Percentiles rank a stretch among this genome's conserved stretches.
These are phyloP conservation scores for Deakozyma indianensis DNA, from an alignment of 805 yeast genomes.

Conservation along the genomic window DNA sequence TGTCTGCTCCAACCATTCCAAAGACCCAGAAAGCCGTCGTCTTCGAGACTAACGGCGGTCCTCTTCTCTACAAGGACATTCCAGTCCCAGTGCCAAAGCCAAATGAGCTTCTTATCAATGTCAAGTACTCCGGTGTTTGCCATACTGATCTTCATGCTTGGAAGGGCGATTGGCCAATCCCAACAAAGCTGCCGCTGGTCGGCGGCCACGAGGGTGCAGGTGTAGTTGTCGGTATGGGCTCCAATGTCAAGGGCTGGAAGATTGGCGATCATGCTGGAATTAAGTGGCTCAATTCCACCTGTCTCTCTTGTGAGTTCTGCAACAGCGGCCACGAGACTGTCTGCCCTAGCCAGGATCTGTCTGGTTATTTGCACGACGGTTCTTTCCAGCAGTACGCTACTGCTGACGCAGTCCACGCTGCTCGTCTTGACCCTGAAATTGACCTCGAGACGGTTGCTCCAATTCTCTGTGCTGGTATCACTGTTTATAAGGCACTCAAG, in stretches of 20 bases:
- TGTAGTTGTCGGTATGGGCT: slow-evolving; percentile 64
- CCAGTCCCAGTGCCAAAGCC: slow-evolving; percentile 71
- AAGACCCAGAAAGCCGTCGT: slow-evolving; percentile 56
- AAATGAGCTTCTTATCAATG: slow-evolving; percentile 65
- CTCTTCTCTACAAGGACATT: slow-evolving; percentile 51
- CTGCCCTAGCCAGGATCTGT: slow-evolving; percentile 54
- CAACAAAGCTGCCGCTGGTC: slow-evolving; percentile 58
- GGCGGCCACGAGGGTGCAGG: slow-evolving; percentile 93
- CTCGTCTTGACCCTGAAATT: slow-evolving; percentile 56
- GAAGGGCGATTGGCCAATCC: slow-evolving; percentile 88
- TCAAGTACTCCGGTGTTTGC: slow-evolving; percentile 83
- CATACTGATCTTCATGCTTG: slow-evolving; percentile 91
- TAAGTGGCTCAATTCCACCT: slow-evolving; percentile 73
- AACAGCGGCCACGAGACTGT: slow-evolving; percentile 50
- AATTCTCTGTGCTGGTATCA: slow-evolving; percentile 81
- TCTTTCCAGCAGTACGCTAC: slow-evolving; percentile 85
- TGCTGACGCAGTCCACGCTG: slow-evolving; percentile 80
- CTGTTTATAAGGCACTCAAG: slow-evolving; percentile 82
- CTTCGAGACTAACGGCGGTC: slow-evolving; percentile 53
- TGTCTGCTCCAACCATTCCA: slow-evolving; percentile 29
- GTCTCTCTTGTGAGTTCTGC: slow-evolving; percentile 67
- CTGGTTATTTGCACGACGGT: slow-evolving; percentile 85
- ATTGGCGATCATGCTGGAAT: slow-evolving; percentile 74
- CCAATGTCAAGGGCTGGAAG: slow-evolving; percentile 52
- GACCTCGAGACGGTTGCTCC: slow-evolving; percentile 71